phyloP scores from a whole-genome alignment of 805 yeast species.

The Nakazawaea siamensis region DNA sequence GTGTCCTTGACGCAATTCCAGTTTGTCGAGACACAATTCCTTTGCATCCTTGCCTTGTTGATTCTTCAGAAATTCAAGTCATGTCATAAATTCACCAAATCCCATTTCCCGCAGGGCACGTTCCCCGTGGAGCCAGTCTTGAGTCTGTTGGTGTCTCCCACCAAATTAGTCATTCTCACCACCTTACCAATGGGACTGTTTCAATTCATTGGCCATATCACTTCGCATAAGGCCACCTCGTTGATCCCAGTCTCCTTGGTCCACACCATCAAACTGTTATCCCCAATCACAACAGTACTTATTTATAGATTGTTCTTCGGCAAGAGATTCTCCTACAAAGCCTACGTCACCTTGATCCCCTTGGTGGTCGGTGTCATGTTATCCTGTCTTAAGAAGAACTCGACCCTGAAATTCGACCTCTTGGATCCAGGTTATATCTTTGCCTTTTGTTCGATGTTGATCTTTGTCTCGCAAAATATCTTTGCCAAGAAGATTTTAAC shows the following conservation, averaged over 20 bases:
- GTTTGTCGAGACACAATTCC: constrained; percentile 60
- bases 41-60: constrained; percentile 38
- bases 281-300: constrained; percentile 82
- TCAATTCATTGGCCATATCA: constrained; percentile 87
- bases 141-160: constrained; percentile 43
- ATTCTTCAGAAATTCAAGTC: not conserved
- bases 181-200: constrained; percentile 93
- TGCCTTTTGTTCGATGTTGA: constrained; percentile 50
- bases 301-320: constrained; percentile 61
- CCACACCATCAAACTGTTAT: constrained; percentile 86
- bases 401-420: constrained; percentile 10
- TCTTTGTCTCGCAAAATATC: constrained; percentile 72
- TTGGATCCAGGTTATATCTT: constrained; percentile 31
- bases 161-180: constrained; percentile 41
- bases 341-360: constrained; percentile 76
- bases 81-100: constrained; percentile 13
- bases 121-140: constrained; percentile 31
- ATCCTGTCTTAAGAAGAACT: constrained; percentile 39
- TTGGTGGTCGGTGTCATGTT: constrained; percentile 80
- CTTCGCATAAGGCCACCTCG: constrained; percentile 88
- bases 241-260: constrained; percentile 91
- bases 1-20: constrained; percentile 87
- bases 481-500: constrained; percentile 72
- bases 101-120: constrained; percentile 39
- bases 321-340: constrained; percentile 47